Evolutionary conservation across 306 rosid genomes (phyloP).

Genomic region (Gleditsia sinensis): DNA sequence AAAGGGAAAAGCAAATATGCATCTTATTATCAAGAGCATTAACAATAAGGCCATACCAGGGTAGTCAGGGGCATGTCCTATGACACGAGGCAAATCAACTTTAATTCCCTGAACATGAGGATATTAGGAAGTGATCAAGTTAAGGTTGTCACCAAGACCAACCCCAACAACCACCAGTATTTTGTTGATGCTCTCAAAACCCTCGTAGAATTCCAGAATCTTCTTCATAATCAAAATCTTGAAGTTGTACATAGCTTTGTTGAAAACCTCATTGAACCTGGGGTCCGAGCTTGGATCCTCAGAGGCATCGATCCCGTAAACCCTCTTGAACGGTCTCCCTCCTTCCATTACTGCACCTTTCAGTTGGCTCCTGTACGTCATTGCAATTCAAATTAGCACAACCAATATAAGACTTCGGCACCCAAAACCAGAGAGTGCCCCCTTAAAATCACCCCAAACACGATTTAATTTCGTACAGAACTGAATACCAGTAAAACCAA

Average conservation of each 20-base stretch:
- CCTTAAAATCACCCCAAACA: too few species aligned
- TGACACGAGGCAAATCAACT: constrained; percentile 56
- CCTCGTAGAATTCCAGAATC: constrained; percentile 46
- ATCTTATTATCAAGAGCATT: too few species aligned
- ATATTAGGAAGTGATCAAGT: constrained; percentile 51
- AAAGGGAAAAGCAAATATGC: too few species aligned
- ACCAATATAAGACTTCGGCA: too few species aligned
- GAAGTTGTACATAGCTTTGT: constrained; percentile 46
- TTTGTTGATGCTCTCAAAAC: constrained; percentile 41
- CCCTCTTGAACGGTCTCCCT: constrained; percentile 52
- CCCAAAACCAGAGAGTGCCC: too few species aligned
- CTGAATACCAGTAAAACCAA: too few species aligned
- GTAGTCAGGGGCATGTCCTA: constrained; percentile 45
- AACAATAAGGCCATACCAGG: too few species aligned
- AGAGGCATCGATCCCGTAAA: constrained; percentile 42
- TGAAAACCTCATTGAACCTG: constrained; percentile 50
- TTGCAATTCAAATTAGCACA: too few species aligned
- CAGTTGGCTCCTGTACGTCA: constrained; percentile 50
- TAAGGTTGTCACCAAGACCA: constrained; percentile 56
- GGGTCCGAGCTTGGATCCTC: constrained; percentile 42
- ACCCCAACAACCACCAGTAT: constrained; percentile 71
- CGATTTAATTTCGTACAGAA: too few species aligned
- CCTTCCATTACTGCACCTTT: constrained; percentile 55
- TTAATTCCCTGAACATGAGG: constrained; percentile 45
- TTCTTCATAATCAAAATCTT: constrained; percentile 36